phyloP scores from a whole-genome alignment of 164 flowering plant genomes.

The Platanus orientalis region DNA sequence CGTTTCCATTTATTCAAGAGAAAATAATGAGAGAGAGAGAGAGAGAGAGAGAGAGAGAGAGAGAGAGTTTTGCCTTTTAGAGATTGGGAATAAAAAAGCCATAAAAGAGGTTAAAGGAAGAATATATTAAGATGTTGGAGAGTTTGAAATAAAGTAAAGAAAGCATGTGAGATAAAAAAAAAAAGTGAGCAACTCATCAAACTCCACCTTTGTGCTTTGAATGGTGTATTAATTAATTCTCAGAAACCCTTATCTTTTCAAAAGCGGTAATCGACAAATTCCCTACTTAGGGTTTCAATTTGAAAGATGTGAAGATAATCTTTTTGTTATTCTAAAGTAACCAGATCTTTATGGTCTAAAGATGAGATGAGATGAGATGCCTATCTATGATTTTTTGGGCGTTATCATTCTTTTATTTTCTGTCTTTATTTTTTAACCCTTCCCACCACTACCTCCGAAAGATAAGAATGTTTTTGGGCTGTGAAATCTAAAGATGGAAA shows the following conservation, averaged over 20 bases:
- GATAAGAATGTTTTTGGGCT: slow-evolving; percentile 62
- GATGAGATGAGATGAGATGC: slow-evolving; percentile 63
- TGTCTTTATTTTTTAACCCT: neutral
- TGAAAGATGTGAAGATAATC: slow-evolving; percentile 30
- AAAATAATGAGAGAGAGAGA: neutral
- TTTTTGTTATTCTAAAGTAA: slow-evolving; percentile 59
- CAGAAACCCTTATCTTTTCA: slow-evolving; percentile 25
- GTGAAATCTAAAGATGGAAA: slow-evolving; percentile 37
- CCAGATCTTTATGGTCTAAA: slow-evolving; percentile 47
- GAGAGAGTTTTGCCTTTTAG: slow-evolving; percentile 34
- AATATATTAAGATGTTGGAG: slow-evolving; percentile 17
- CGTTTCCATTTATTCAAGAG: neutral
- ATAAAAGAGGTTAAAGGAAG: slow-evolving; percentile 21
- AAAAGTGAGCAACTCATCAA: slow-evolving; percentile 13
- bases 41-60: neutral
- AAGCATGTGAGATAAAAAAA: slow-evolving; percentile 10
- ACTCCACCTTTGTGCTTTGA: slow-evolving; percentile 17
- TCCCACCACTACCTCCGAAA: slow-evolving; percentile 37
- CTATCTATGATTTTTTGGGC: slow-evolving; percentile 23
- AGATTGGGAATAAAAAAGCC: slow-evolving; percentile 14
- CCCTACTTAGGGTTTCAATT: slow-evolving; percentile 36
- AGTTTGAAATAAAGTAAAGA: slow-evolving; percentile 6
- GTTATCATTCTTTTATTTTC: slow-evolving; percentile 10
- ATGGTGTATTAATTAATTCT: slow-evolving; percentile 21
- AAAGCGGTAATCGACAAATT: slow-evolving; percentile 47